A percentile compares a stretch with the other conserved stretches of the same genome.
phyloP scores from a whole-genome alignment of 2,329 filamentous ascomycete genomes.

The Penicillium janthinellum region DNA sequence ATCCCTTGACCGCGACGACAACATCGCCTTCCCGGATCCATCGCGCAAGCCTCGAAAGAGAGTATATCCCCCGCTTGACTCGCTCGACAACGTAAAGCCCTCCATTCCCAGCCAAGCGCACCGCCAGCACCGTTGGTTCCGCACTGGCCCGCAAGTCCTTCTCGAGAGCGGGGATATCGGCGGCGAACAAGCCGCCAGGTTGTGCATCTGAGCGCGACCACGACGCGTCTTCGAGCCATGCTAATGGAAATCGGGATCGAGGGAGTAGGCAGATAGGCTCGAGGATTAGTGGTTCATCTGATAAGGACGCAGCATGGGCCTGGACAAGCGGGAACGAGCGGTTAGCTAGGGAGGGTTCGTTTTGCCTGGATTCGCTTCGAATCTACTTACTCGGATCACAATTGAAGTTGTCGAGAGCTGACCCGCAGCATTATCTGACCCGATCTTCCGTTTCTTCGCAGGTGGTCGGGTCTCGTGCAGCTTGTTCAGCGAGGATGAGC shows the following conservation, averaged over 20 bases:
- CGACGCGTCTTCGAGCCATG: constrained; percentile 42
- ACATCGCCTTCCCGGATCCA: constrained; percentile 43
- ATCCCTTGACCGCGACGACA: constrained; percentile 40
- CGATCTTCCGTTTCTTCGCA: constrained; percentile 40
- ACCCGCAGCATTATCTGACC: constrained; percentile 19
- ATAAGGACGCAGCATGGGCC: constrained; percentile 40
- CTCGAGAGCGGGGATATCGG: constrained; percentile 42
- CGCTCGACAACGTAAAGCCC: constrained; percentile 43
- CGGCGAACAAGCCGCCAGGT: constrained; percentile 40
- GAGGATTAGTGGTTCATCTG: constrained; percentile 38
- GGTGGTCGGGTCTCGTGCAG: constrained; percentile 30
- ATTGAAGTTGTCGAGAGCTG: constrained; percentile 29
- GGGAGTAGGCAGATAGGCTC: constrained; percentile 40
- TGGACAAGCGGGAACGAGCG: constrained; percentile 14
- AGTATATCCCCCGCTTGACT: constrained; percentile 44
- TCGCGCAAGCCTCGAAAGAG: constrained; percentile 38
- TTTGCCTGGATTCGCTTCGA: not conserved
- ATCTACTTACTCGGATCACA: constrained; percentile 36
- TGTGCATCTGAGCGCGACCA: constrained; percentile 33
- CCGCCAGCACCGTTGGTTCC: constrained; percentile 37
- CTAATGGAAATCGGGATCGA: constrained; percentile 40
- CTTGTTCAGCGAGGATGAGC: constrained; percentile 36
- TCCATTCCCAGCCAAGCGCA: constrained; percentile 33
- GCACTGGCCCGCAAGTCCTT: constrained; percentile 22
- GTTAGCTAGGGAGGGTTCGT: constrained; percentile 2